Conservation (phyloP, 768 basidiomycete species). For the Daedalea quercina region DNA sequence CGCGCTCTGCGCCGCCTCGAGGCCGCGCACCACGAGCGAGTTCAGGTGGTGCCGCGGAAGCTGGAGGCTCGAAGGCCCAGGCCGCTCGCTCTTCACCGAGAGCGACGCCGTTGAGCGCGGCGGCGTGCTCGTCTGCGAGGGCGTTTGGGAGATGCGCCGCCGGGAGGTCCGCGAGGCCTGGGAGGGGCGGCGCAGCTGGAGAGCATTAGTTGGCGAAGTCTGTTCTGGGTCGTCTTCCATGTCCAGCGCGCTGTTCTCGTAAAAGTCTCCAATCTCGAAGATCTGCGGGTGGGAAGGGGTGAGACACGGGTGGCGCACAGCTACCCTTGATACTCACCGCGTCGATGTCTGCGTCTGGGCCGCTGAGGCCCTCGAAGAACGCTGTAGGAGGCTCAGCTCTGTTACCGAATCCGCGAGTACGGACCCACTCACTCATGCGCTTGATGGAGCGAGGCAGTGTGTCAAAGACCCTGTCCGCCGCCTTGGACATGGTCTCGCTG, state of each 20-base stretch:
- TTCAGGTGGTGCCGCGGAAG: slow-evolving; percentile 34
- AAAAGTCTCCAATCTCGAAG: slow-evolving; percentile 72
- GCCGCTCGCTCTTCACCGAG: slow-evolving; percentile 5
- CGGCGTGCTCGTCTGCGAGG: slow-evolving; percentile 5
- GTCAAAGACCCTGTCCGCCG: slow-evolving; percentile 66
- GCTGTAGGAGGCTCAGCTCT: slow-evolving; percentile 34
- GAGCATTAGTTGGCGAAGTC: slow-evolving; percentile 17
- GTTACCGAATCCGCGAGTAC: neutral
- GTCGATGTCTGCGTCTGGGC: slow-evolving; percentile 67
- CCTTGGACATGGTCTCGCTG: slow-evolving; percentile 62
- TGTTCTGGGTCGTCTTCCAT: slow-evolving; percentile 32
- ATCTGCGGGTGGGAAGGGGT: slow-evolving; percentile 39
- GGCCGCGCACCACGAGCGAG: slow-evolving; percentile 35
- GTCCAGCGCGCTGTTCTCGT: slow-evolving; percentile 53
- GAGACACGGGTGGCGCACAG: neutral
- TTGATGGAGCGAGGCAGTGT: slow-evolving; percentile 71
- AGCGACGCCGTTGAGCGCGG: neutral
- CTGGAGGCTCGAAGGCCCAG: slow-evolving; percentile 6
- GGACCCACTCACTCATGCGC: slow-evolving; percentile 53
- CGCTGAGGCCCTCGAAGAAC: slow-evolving; percentile 74
- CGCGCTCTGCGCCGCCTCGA: slow-evolving; percentile 31
- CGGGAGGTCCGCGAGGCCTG: slow-evolving; percentile 15
- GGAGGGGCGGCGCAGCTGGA: slow-evolving; percentile 25
- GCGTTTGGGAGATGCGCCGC: slow-evolving; percentile 3
- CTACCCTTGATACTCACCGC: slow-evolving; percentile 38